phyloP scores from a whole-genome alignment of 257 asterid species.

The Salvia rosmarinus region DNA sequence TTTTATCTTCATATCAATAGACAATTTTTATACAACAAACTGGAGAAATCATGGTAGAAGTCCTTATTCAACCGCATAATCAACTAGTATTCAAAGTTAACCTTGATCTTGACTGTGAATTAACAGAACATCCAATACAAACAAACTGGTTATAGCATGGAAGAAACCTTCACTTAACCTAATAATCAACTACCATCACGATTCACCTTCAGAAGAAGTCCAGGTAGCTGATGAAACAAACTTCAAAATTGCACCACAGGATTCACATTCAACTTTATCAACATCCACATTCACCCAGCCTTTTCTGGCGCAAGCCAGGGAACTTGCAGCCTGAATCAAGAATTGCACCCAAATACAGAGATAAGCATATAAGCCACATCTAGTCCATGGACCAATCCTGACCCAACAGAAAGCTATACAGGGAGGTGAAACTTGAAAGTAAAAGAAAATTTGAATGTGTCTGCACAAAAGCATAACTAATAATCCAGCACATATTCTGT shows the following conservation, averaged over 20 bases:
- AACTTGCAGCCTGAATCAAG: conserved; percentile 75
- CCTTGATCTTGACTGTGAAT: background rate
- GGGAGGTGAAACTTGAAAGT: conserved; percentile 18
- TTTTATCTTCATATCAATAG: conserved; percentile 3
- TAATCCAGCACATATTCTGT: conserved; percentile 6
- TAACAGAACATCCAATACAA: conserved; percentile 10
- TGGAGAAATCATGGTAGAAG: conserved; percentile 25
- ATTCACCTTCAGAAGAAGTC: conserved; percentile 87
- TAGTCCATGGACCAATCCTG: conserved; percentile 22
- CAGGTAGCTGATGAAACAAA: conserved; percentile 60
- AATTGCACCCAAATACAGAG: conserved; percentile 30
- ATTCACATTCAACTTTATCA: conserved; percentile 91
- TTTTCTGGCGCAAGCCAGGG: conserved; percentile 94
- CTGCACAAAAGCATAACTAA: background rate
- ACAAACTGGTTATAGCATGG: conserved; percentile 30
- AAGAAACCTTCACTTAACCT: conserved; percentile 22
- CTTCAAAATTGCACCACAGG: conserved; percentile 81
- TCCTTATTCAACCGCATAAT: conserved; percentile 7
- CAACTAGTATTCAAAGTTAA: background rate
- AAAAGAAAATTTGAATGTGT: conserved; percentile 5
- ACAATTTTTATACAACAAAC: conserved; percentile 5
- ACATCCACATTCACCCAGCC: conserved; percentile 95
- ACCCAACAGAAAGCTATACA: conserved; percentile 22
- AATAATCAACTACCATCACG: conserved; percentile 33
- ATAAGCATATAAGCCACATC: conserved; percentile 25